phyloP scores from a whole-genome alignment of 371 early-diverging fungal genomes.

The Mucor circinelloides region DNA sequence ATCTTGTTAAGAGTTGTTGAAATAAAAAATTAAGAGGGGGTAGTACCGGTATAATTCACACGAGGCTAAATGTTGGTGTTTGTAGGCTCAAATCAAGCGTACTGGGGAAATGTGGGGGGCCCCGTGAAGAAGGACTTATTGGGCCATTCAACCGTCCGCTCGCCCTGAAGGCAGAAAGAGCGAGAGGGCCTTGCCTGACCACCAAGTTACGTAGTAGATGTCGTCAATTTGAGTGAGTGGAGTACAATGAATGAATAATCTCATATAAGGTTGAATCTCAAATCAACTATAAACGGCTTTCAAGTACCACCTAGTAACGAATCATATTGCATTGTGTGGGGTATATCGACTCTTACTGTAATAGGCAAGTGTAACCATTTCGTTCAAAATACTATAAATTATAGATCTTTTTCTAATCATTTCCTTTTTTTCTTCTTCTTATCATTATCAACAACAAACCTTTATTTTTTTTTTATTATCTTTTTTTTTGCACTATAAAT shows the following conservation, averaged over 20 bases:
- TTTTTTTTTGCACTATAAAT: conserved; percentile 1
- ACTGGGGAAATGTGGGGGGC: not conserved
- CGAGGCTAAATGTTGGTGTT: not conserved
- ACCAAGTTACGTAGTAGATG: not conserved
- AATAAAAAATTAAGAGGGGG: not conserved
- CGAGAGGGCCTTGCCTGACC: too few relatives aligned
- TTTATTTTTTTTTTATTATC: conserved; percentile 3
- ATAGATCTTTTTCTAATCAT: conserved; percentile 3
- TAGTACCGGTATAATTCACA: conserved; percentile 27
- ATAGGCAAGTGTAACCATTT: not conserved
- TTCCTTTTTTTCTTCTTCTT: conserved; percentile 8
- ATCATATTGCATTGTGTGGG: conserved; percentile 17
- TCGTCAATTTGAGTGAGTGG: not conserved
- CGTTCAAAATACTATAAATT: conserved; percentile 7
- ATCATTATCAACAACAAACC: not conserved
- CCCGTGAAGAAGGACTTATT: not conserved
- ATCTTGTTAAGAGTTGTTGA: conserved; percentile 4
- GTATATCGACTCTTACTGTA: conserved; percentile 24
- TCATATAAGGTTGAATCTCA: conserved; percentile 2
- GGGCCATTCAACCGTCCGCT: not conserved
- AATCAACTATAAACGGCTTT: not conserved
- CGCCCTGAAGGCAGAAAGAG: conserved; percentile 4
- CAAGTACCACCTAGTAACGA: conserved; percentile 12
- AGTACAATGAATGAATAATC: not conserved
- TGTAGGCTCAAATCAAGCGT: not conserved